Base-by-base conservation (phyloP, 352 stramenopile species). In the Pythium pectinolyticum region DNA sequence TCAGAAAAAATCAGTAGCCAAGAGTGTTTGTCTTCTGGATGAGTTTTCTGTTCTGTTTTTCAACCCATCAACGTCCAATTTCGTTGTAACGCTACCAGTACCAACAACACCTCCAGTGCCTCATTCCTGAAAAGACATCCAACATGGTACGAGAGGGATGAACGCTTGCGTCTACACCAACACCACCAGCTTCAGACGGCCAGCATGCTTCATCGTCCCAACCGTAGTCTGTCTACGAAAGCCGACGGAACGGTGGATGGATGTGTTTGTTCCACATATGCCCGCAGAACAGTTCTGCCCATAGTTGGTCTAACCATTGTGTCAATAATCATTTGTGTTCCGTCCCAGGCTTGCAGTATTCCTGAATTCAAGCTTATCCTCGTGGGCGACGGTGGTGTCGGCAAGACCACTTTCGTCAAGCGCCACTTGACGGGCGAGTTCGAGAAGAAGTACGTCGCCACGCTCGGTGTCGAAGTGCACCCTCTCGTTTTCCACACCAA, bases 361-460 rank as follows among this genome's bases (percentile, higher is more conserved):
- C 97, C 97, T 35, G 97, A 99, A 86, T 99, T 99, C 78, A 99
- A 99, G 88, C 90, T 99, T 20, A 99, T 99, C 70, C 96, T 99
- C 61, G 97, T 99, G 53, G 98, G 98, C 60, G 98, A 99, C 77
- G 97, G 97, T 70, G 97, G 97, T 73, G 97, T 99, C 46, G 98
- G 98, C 58, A 99, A 99, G 86, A 99, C 97, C n/a, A 99, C 97
- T 31, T 99, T 99, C 75, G 97, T 99, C 34, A 99, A 99, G 89
- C 89, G 97, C 61, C 97, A 99, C 85, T 92, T 99, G 79, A 99
- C 97, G 46, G 98, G 98, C 80, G 97, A 99, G 77, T 99, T 99
- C 80, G 97, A 99, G 77, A 99, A 99, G 89, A 99, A 99, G 75
- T 99, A 99, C 75, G 97, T 99, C 50, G 80, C 98, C 32, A 99